Conservation (phyloP, 1,284 basidiomycete species). For the Ganoderma multipileum region DNA sequence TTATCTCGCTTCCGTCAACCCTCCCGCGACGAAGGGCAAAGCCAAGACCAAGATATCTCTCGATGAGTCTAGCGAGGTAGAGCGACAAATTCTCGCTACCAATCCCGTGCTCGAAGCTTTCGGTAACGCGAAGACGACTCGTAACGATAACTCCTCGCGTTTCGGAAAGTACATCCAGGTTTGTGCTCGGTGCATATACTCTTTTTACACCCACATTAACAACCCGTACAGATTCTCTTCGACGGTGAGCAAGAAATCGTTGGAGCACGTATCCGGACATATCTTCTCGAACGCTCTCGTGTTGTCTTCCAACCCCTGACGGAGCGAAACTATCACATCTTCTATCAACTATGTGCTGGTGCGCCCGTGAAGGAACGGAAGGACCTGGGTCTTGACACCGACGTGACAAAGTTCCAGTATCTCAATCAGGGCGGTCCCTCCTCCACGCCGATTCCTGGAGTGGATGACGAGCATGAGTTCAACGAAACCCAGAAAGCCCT, state of each 20-base stretch:
- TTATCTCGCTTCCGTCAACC: slow-evolving; percentile 98
- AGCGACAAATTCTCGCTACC: slow-evolving; percentile 96
- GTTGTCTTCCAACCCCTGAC: slow-evolving; percentile 97
- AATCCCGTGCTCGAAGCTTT: slow-evolving; percentile 99
- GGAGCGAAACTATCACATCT: slow-evolving; percentile 99
- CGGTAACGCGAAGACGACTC: slow-evolving; percentile 98
- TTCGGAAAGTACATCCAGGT: slow-evolving; percentile 99
- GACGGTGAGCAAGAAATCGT: slow-evolving; percentile 96
- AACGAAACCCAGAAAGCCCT: slow-evolving; percentile 92
- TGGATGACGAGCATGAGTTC: slow-evolving; percentile 98
- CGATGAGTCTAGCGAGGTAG: slow-evolving; percentile 92
- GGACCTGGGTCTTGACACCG: slow-evolving; percentile 88
- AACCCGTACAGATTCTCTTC: slow-evolving; percentile 83
- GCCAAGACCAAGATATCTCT: slow-evolving; percentile 73
- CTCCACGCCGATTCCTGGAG: slow-evolving; percentile 87
- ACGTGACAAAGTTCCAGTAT: slow-evolving; percentile 90
- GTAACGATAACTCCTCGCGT: slow-evolving; percentile 98
- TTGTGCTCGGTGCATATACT: slow-evolving; percentile 31
- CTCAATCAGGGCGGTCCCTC: slow-evolving; percentile 92
- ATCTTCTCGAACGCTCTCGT: slow-evolving; percentile 95
- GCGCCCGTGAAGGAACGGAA: slow-evolving; percentile 95
- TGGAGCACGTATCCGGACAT: slow-evolving; percentile 97
- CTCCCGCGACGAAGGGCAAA: slow-evolving; percentile 71
- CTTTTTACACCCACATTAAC: slow-evolving; percentile 23
- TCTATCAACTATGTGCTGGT: slow-evolving; percentile 99